phyloP scores from a whole-genome alignment of 805 yeast genomes.

The Saturnispora halmiae region DNA sequence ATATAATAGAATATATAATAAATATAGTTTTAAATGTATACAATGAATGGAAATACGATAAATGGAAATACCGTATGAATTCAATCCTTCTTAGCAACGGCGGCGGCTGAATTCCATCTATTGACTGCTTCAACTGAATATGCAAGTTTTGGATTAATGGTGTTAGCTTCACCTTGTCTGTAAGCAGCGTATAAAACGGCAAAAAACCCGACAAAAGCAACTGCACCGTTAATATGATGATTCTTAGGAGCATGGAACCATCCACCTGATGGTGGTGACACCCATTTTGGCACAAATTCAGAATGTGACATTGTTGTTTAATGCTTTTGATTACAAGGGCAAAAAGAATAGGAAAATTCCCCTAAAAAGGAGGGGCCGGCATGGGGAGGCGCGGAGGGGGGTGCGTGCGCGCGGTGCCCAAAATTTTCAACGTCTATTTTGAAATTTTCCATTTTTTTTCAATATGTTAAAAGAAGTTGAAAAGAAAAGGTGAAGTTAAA shows the following conservation, averaged over 20 bases:
- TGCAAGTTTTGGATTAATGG: slow-evolving; percentile 30
- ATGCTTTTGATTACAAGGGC: neutral
- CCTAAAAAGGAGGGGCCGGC: no score
- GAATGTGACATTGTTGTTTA: slow-evolving; percentile 16
- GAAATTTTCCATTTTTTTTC: neutral
- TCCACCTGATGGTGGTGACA: slow-evolving; percentile 43
- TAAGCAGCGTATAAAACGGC: slow-evolving; percentile 28
- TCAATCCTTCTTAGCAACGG: neutral
- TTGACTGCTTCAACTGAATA: slow-evolving; percentile 33
- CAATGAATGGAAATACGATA: no score
- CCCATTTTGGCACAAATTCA: slow-evolving; percentile 26
- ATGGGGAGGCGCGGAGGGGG: no score
- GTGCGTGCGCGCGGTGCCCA: no score
- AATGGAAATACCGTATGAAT: no score
- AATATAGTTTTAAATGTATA: no score
- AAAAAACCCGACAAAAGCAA: slow-evolving; percentile 33
- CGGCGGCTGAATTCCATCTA: slow-evolving; percentile 41
- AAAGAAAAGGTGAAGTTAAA: neutral
- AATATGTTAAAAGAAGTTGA: neutral
- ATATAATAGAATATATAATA: no score
- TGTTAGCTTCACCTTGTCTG: slow-evolving; percentile 30
- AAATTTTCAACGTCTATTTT: no score
- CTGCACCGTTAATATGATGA: slow-evolving; percentile 35
- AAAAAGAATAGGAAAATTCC: neutral
- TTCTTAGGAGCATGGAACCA: slow-evolving; percentile 48